These are phyloP conservation scores for Cudoniella acicularis DNA, from an alignment of 495 filamentous ascomycete genomes.

Conservation along the genomic window DNA sequence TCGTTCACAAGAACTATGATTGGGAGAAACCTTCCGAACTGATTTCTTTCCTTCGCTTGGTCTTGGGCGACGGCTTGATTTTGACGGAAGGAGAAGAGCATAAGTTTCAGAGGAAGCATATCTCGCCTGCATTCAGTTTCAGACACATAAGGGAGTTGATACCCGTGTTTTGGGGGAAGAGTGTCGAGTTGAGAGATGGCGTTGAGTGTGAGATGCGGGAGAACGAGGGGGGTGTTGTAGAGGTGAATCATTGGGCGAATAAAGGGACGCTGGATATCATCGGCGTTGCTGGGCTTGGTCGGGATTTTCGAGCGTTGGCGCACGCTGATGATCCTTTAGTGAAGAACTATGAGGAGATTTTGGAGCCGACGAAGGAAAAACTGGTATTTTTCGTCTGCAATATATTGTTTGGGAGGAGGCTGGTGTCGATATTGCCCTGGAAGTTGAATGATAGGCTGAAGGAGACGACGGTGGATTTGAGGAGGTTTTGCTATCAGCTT, in stretches of 20 bases:
- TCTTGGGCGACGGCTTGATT: conserved; percentile 73
- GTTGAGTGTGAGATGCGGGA: conserved; percentile 33
- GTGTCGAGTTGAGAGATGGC: conserved; percentile 36
- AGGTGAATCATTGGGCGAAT: conserved; percentile 64
- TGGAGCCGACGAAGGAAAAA: conserved; percentile 39
- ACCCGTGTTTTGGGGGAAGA: conserved; percentile 76
- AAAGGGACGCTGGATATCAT: conserved; percentile 85
- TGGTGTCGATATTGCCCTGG: conserved; percentile 56
- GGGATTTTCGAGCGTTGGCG: conserved; percentile 68
- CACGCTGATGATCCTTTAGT: conserved; percentile 61
- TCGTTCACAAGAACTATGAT: conserved; percentile 69
- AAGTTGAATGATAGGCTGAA: conserved; percentile 59
- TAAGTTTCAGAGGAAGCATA: conserved; percentile 71
- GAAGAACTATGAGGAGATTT: conserved; percentile 61
- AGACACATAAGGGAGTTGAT: conserved; percentile 84
- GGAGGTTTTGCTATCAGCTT: conserved; percentile 57
- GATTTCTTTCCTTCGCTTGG: conserved; percentile 49
- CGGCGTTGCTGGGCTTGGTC: conserved; percentile 73
- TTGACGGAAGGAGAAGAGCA: conserved; percentile 84
- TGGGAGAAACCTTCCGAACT: conserved; percentile 68
- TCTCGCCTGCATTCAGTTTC: conserved; percentile 80
- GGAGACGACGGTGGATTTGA: conserved; percentile 54
- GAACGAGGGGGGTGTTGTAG: conserved; percentile 48
- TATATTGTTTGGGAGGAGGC: conserved; percentile 41
- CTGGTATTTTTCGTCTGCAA: conserved; percentile 37